Base-by-base conservation (phyloP, 257 asterid genomes). In the Anisodus tanguticus region DNA sequence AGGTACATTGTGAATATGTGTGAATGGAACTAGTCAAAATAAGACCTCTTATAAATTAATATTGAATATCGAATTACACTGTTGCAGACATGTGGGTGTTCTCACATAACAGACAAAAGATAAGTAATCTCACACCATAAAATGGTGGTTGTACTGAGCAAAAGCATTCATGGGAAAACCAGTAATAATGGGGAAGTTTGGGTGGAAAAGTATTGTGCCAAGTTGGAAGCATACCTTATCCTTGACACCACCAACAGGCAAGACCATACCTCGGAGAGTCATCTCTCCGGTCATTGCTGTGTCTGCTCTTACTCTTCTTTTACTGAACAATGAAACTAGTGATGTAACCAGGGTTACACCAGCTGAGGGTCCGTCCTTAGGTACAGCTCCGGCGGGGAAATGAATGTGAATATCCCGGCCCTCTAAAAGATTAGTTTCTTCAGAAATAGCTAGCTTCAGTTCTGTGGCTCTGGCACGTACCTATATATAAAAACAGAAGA, bases 281-380 rank as follows among this genome's bases (percentile, higher is more conserved):
- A 97, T 88, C 91, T 97, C 98, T 69, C 99, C 99, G 2, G 99
- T 97, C 98, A 97, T 97, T 72, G 99, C 98, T 9, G 99, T 97
- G 89, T 97, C 99, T n/a, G 94, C 93, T 87, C 99, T 90, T 85
- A 95, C 99, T 88, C 91, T 92, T 89, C 86, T 95, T 84, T 93
- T 92, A 88, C 97, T 95, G 91, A 97, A 94, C 80, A 97, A 97
- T 82, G 99, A 97, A 90, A 97, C 99, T 85, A 97, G 91, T 16
- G 98, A 90, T 77, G 99, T 97, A 78, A 97, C 99, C 86, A 97
- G 98, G 84, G 98, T 94, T 87, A 97, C 95, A 85, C 99, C 99
- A 86, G 99, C 99, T 84, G 98, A 97, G 8, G 99, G 99, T 60
- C 98, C 99, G 86, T 97, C 98, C 86, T 97, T 97, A 5, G 99